Conservation (phyloP, 2,329 filamentous ascomycete species). For the Diaporthe helianthi region DNA sequence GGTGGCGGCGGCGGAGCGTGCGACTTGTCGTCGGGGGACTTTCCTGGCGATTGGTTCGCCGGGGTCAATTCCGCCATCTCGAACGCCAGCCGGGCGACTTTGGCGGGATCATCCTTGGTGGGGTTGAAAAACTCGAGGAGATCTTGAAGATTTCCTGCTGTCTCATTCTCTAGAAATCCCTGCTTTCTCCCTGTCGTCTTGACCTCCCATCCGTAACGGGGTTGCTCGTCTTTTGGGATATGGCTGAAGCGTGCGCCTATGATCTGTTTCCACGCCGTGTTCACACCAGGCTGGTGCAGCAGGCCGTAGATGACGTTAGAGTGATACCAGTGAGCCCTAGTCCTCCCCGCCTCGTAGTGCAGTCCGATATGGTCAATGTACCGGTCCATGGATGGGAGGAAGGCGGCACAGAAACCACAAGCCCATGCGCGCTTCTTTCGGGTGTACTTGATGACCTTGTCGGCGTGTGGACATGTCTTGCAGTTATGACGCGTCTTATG, state of each 20-base stretch:
- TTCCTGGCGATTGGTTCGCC: conserved; percentile 27
- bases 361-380: conserved; percentile 72
- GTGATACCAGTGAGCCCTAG: conserved; percentile 72
- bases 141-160: conserved; percentile 68
- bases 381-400: conserved; percentile 69
- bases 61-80: conserved; percentile 54
- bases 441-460: conserved; percentile 65
- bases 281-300: conserved; percentile 69
- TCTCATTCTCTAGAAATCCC: conserved; percentile 67
- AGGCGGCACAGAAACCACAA: conserved; percentile 71
- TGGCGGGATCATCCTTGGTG: conserved; percentile 61
- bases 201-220: conserved; percentile 66
- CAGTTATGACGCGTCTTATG: conserved; percentile 69
- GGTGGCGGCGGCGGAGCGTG: conserved; percentile 31
- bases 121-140: conserved; percentile 70
- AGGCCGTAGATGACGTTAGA: conserved; percentile 72
- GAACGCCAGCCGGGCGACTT: conserved; percentile 65
- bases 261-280: conserved; percentile 66
- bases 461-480: conserved; percentile 70
- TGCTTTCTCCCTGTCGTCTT: conserved; percentile 63
- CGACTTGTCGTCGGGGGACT: conserved; percentile 26
- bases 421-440: conserved; percentile 72
- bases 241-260: conserved; percentile 53
- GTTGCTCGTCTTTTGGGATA: conserved; percentile 57
- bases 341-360: conserved; percentile 70